These are phyloP conservation scores for Nasturtium officinale DNA, from an alignment of 345 rosid species.

Conservation along the genomic window DNA sequence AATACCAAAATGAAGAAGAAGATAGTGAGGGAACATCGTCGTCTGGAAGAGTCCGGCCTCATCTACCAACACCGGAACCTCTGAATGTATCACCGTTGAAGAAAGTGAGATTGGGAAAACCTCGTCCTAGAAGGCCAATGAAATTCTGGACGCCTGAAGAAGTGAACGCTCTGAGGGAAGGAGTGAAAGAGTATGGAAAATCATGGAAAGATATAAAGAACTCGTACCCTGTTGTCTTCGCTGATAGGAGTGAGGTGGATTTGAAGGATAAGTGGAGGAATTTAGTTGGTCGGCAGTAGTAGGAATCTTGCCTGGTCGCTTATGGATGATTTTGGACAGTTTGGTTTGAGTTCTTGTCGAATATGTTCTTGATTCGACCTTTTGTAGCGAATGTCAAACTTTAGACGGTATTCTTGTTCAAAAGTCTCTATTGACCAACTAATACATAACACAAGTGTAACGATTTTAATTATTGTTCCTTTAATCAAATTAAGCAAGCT, in stretches of 20 bases:
- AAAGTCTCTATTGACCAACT: not conserved
- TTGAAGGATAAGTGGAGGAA: slow-evolving; percentile 39
- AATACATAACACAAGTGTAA: not conserved
- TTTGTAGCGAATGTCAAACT: not conserved
- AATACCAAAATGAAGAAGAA: not conserved
- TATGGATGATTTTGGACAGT: not conserved
- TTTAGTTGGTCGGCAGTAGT: not conserved
- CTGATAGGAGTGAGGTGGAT: slow-evolving; percentile 28
- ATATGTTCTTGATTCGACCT: not conserved
- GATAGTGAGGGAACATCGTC: slow-evolving; percentile 21
- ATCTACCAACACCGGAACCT: slow-evolving; percentile 27
- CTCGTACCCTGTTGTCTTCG: not conserved
- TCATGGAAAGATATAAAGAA: slow-evolving; percentile 33
- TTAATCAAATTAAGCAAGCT: slow-evolving; percentile 66
- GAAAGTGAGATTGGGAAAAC: not conserved
- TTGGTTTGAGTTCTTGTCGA: not conserved
- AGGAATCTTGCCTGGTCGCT: not conserved
- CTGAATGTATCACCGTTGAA: slow-evolving; percentile 26
- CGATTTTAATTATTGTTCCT: not conserved
- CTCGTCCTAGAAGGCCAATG: slow-evolving; percentile 22
- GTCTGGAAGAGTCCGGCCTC: slow-evolving; percentile 24
- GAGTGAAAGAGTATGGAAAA: slow-evolving; percentile 23
- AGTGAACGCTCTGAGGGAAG: slow-evolving; percentile 28
- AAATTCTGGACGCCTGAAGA: slow-evolving; percentile 32
- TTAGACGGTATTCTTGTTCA: not conserved